Percentiles rank a stretch among this genome's conserved stretches.
phyloP scores from a whole-genome alignment of 805 yeast species.

The Cyberlindnera xishuangbannaensis region DNA sequence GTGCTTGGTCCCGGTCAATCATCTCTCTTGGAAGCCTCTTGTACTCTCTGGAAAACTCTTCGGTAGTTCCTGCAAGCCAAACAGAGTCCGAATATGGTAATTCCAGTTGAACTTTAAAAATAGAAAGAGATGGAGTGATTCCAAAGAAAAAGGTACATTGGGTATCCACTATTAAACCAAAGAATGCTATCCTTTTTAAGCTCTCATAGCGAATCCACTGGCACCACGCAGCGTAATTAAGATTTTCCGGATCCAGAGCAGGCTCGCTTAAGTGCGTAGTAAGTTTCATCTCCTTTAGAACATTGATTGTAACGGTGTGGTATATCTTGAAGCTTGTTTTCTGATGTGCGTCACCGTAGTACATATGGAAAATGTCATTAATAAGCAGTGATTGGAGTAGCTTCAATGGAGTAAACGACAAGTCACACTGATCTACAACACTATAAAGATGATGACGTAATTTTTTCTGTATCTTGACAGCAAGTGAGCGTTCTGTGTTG shows the following conservation, averaged over 20 bases:
- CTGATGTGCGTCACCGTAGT: slow-evolving; percentile 22
- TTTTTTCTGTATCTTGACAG: slow-evolving; percentile 18
- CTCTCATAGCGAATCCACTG: slow-evolving; percentile 43
- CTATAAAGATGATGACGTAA: slow-evolving; percentile 15
- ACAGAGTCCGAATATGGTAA: slow-evolving; percentile 41
- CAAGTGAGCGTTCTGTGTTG: slow-evolving; percentile 9
- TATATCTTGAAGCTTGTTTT: slow-evolving; percentile 16
- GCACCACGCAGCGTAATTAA: slow-evolving; percentile 29
- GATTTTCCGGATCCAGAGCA: slow-evolving; percentile 1
- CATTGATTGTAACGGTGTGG: slow-evolving; percentile 21
- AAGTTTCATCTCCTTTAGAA: slow-evolving; percentile 17
- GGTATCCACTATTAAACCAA: slow-evolving; percentile 37
- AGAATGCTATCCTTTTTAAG: slow-evolving; percentile 36
- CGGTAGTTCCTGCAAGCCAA: slow-evolving; percentile 32
- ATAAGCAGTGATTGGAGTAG: slow-evolving; percentile 24
- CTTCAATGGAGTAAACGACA: slow-evolving; percentile 16
- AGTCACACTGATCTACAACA: slow-evolving; percentile 10
- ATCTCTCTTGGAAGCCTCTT: slow-evolving; percentile 26
- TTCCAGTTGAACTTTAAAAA: slow-evolving; percentile 39
- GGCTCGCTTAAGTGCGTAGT: slow-evolving; percentile 14
- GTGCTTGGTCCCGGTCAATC: slow-evolving; percentile 5
- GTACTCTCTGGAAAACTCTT: slow-evolving; percentile 23
- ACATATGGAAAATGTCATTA: slow-evolving; percentile 22
- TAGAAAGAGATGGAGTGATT: slow-evolving; percentile 30
- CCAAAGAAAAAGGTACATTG: slow-evolving; percentile 33